These are phyloP conservation scores for Hypoxylon perforatum DNA, from an alignment of 495 filamentous ascomycete species.

Conservation along the genomic window DNA sequence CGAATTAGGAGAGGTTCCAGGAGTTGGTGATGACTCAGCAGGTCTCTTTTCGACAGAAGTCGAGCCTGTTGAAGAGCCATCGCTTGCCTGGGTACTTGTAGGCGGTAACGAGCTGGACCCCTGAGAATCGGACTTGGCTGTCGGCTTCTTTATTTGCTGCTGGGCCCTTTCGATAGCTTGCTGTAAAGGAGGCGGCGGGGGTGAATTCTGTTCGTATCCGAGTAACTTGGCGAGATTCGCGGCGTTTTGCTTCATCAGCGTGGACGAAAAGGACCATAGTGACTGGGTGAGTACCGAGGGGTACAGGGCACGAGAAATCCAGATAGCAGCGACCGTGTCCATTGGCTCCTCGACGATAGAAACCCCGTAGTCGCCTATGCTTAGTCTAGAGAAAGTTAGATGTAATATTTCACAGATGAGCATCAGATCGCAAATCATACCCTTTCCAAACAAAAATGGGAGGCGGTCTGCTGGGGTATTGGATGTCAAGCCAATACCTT, in stretches of 20 bases:
- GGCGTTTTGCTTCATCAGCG: constrained; percentile 45
- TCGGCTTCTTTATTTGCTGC: constrained; percentile 47
- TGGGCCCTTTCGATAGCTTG: constrained; percentile 44
- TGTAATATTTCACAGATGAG: constrained; percentile 3
- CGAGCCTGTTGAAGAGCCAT: constrained; percentile 31
- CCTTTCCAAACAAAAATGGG: constrained; percentile 54
- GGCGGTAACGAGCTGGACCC: constrained; percentile 21
- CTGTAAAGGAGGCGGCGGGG: constrained; percentile 26
- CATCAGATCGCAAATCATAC: constrained; percentile 39
- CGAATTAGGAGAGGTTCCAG: constrained; percentile 39
- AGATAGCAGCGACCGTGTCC: constrained; percentile 45
- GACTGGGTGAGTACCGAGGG: constrained; percentile 49
- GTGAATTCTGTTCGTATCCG: constrained; percentile 42
- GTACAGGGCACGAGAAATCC: constrained; percentile 47
- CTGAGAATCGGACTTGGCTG: constrained; percentile 23
- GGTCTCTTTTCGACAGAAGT: constrained; percentile 34
- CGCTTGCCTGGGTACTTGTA: constrained; percentile 24
- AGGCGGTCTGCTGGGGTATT: constrained; percentile 53
- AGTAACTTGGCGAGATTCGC: constrained; percentile 43
- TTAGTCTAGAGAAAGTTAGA: constrained; percentile 43
- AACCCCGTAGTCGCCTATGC: constrained; percentile 48
- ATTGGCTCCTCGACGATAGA: constrained; percentile 41
- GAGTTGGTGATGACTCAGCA: constrained; percentile 28
- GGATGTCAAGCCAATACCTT: constrained; percentile 52
- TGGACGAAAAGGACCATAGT: constrained; percentile 48